Conservation (phyloP, 495 filamentous ascomycete species). For the Amniculicola lignicola region DNA sequence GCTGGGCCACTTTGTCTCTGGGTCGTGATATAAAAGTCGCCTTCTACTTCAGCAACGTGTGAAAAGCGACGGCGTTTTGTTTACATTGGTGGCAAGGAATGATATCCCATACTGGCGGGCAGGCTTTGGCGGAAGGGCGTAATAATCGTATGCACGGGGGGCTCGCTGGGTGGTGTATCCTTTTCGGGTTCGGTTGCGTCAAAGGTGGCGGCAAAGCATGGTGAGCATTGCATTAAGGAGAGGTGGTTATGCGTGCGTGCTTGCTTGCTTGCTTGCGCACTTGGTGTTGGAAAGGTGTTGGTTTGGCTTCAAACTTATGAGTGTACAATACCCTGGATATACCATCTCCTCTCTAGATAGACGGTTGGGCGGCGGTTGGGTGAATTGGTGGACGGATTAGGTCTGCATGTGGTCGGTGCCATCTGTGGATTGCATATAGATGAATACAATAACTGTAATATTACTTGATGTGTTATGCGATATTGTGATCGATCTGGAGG, state of each 20-base stretch:
- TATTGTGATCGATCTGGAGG: too few species aligned
- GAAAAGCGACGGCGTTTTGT: conserved; percentile 24
- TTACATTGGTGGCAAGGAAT: not conserved
- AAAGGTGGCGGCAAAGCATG: conserved; percentile 6
- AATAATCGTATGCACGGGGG: not conserved
- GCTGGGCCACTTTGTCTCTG: conserved; percentile 19
- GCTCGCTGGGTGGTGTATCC: not conserved
- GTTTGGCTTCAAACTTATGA: too few species aligned
- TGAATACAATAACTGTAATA: too few species aligned
- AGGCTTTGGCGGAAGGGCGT: not conserved
- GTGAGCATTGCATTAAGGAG: not conserved
- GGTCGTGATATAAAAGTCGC: conserved; percentile 13
- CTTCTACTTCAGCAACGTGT: conserved; percentile 5
- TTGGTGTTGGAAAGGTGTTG: not conserved
- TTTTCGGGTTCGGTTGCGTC: not conserved
- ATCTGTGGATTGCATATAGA: too few species aligned
- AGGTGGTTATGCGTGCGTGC: conserved; percentile 1
- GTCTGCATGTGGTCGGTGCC: too few species aligned
- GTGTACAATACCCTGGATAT: conserved; percentile 37
- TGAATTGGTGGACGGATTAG: too few species aligned
- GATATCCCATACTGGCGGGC: conserved; percentile 3
- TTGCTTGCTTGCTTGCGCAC: not conserved
- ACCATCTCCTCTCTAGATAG: conserved; percentile 37
- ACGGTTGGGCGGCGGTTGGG: conserved; percentile 5
- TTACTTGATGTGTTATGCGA: too few species aligned